phyloP scores from a whole-genome alignment of 2,329 filamentous ascomycete genomes.

The Seiridium unicorne region DNA sequence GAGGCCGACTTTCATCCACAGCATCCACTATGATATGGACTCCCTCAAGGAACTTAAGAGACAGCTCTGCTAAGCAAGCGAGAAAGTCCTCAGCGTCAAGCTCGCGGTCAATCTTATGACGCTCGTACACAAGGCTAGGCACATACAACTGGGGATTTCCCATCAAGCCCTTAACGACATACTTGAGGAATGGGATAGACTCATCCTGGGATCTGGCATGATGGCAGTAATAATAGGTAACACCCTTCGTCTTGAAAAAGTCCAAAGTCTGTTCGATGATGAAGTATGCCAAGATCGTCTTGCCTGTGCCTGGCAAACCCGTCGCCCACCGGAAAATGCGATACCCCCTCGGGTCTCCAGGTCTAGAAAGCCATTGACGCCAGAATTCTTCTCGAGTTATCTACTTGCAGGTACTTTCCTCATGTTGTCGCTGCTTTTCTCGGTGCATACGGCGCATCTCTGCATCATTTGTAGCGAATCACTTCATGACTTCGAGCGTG shows the following conservation, averaged over 20 bases:
- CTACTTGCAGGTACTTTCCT: conserved; percentile 4
- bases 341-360: no score
- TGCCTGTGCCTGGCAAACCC: conserved; percentile 24
- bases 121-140: conserved; percentile 13
- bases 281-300: conserved; percentile 26
- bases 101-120: conserved; percentile 2
- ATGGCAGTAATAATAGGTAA: conserved; percentile 30
- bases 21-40: conserved; percentile 27
- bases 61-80: conserved; percentile 16
- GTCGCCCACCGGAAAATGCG: conserved; percentile 14
- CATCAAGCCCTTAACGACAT: conserved; percentile 22
- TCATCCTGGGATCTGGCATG: conserved; percentile 25
- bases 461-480: not conserved
- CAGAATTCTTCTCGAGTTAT: not conserved
- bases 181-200: conserved; percentile 22
- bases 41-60: conserved; percentile 13
- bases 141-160: conserved; percentile 13
- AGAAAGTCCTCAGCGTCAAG: conserved; percentile 16
- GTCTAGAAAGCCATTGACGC: not conserved
- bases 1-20: conserved; percentile 26
- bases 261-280: conserved; percentile 19
- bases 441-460: not conserved
- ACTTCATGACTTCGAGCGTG: not conserved
- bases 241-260: conserved; percentile 13
- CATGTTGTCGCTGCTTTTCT: not conserved